Evolutionary conservation across 2,329 filamentous ascomycete genomes (phyloP).

Genomic region (Ampelomyces quisqualis): DNA sequence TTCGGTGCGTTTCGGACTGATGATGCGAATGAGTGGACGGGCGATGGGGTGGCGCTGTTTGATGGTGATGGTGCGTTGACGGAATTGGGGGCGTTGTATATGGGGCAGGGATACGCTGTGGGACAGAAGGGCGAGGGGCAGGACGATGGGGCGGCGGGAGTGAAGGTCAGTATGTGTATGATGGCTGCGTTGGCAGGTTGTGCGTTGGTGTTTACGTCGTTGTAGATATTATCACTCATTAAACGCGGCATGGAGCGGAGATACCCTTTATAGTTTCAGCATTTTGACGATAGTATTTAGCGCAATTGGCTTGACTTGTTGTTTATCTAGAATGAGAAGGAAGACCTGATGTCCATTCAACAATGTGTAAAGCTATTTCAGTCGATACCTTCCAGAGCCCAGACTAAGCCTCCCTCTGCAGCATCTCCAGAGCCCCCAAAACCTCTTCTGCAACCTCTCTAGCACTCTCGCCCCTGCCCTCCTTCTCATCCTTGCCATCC

Average conservation of each 20-base stretch:
- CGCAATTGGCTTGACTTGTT: too few relatives aligned
- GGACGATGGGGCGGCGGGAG: conserved; percentile 14
- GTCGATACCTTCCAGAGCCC: too few relatives aligned
- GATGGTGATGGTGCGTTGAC: conserved; percentile 36
- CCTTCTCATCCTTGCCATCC: not conserved
- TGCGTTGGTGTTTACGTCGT: conserved; percentile 3
- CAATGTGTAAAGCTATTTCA: too few relatives aligned
- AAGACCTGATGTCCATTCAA: too few relatives aligned
- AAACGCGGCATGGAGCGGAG: not conserved
- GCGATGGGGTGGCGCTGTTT: conserved; percentile 38
- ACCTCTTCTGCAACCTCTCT: not conserved
- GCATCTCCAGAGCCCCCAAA: not conserved
- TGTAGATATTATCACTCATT: conserved; percentile 3
- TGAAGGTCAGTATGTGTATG: conserved; percentile 11
- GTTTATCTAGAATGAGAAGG: too few relatives aligned
- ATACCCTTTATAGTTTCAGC: conserved; percentile 1
- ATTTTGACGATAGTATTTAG: not conserved
- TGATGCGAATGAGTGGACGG: conserved; percentile 42
- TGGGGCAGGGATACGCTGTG: conserved; percentile 32
- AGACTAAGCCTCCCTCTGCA: too few relatives aligned
- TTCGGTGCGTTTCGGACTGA: conserved; percentile 38
- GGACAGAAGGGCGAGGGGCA: conserved; percentile 36
- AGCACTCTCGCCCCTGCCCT: not conserved
- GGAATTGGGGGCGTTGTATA: conserved; percentile 35
- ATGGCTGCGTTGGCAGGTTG: conserved; percentile 9